A percentile compares a stretch with the other conserved stretches of the same genome.
Evolutionary conservation across 495 filamentous ascomycete species (phyloP).

Genomic region (Aspergillus wentii): DNA sequence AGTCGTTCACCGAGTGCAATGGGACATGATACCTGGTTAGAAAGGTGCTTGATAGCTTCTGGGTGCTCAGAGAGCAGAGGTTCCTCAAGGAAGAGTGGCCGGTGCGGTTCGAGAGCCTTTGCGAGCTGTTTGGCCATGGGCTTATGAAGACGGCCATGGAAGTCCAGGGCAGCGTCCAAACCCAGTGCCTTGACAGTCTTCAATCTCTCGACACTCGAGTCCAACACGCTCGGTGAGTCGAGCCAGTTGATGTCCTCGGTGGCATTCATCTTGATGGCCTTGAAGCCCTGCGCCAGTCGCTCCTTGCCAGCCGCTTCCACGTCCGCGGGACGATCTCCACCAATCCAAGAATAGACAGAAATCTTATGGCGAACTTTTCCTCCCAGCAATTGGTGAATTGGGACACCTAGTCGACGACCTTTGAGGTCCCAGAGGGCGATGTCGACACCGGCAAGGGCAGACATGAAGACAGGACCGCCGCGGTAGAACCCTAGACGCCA

Average conservation of each 20-base stretch:
- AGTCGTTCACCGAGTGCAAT: conserved; percentile 76
- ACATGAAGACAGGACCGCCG: conserved; percentile 78
- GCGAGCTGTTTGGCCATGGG: conserved; percentile 79
- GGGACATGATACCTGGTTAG: conserved; percentile 55
- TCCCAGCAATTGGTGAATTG: conserved; percentile 67
- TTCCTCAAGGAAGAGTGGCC: conserved; percentile 78
- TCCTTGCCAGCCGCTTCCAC: conserved; percentile 57
- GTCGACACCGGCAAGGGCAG: conserved; percentile 69
- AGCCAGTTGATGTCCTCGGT: conserved; percentile 78
- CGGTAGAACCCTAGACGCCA: conserved; percentile 72
- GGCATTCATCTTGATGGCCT: conserved; percentile 75
- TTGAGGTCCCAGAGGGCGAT: conserved; percentile 81
- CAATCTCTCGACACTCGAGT: conserved; percentile 63
- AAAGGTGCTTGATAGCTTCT: conserved; percentile 62
- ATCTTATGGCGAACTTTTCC: conserved; percentile 69
- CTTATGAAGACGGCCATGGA: conserved; percentile 74
- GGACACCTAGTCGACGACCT: conserved; percentile 52
- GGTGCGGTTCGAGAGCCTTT: conserved; percentile 62
- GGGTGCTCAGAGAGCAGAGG: conserved; percentile 69
- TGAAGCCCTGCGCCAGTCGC: conserved; percentile 67
- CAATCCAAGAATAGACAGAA: conserved; percentile 76
- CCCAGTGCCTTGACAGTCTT: conserved; percentile 65
- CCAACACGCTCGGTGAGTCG: conserved; percentile 61
- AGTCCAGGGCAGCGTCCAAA: conserved; percentile 70
- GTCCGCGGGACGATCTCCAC: conserved; percentile 71